phyloP scores from a whole-genome alignment of 371 early-diverging fungal genomes.

The Lichtheimia ornata region DNA sequence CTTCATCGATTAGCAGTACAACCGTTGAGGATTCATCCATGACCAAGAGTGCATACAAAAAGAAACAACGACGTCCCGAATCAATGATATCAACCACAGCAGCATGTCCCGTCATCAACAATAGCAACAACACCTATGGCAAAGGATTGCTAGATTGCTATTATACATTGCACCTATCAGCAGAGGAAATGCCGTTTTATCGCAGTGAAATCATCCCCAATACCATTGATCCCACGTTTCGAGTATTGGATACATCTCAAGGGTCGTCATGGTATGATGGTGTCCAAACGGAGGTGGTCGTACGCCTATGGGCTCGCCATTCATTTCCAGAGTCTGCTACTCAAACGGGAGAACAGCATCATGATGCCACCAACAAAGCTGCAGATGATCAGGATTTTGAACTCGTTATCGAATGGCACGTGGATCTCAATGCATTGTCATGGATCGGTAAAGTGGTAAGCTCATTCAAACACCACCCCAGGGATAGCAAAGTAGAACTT shows the following conservation, averaged over 20 bases:
- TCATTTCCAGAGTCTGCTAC: constrained; percentile 43
- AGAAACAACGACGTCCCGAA: constrained; percentile 4
- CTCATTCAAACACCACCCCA: background rate
- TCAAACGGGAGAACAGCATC: background rate
- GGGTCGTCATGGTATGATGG: constrained; percentile 37
- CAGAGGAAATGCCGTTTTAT: constrained; percentile 31
- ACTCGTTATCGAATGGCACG: constrained; percentile 53
- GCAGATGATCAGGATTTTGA: constrained; percentile 25
- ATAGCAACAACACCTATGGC: background rate
- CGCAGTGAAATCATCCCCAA: constrained; percentile 47
- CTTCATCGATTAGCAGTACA: constrained; percentile 28
- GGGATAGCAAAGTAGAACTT: background rate
- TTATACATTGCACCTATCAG: constrained; percentile 26
- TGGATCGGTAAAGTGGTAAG: constrained; percentile 50
- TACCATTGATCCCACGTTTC: constrained; percentile 42
- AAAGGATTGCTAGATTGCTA: constrained; percentile 34
- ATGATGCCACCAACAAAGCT: background rate
- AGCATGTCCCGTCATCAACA: background rate
- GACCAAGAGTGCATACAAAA: constrained; percentile 41
- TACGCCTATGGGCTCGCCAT: constrained; percentile 51
- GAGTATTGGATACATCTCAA: constrained; percentile 23
- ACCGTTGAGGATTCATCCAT: constrained; percentile 45
- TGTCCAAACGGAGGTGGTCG: constrained; percentile 29
- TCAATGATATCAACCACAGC: background rate
- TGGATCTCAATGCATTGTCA: constrained; percentile 49